These are phyloP conservation scores for Nissolia schottii DNA, from an alignment of 306 rosid genomes.

Conservation along the genomic window DNA sequence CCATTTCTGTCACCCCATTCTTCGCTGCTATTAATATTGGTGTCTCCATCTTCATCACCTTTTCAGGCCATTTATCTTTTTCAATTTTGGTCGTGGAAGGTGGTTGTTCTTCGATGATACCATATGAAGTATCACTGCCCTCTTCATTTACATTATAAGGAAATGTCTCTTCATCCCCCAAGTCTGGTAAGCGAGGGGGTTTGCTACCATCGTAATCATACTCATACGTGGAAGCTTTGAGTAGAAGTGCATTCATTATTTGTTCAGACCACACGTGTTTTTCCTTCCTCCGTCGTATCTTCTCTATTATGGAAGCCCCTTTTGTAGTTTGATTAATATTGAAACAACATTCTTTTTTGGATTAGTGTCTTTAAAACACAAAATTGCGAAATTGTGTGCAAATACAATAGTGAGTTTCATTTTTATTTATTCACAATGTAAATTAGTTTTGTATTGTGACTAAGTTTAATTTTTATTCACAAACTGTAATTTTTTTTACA, in stretches of 20 bases:
- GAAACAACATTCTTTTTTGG: not conserved
- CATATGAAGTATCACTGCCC: not conserved
- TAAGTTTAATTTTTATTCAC: too few species aligned
- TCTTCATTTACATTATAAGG: not conserved
- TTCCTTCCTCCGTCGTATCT: conserved; percentile 17
- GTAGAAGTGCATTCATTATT: conserved; percentile 24
- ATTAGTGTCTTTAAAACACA: not conserved
- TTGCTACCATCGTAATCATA: not conserved
- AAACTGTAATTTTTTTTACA: too few species aligned
- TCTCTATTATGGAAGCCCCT: not conserved
- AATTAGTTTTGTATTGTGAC: too few species aligned
- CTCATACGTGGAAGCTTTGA: conserved; percentile 6
- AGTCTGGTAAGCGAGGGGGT: not conserved
- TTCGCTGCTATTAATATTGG: conserved; percentile 56
- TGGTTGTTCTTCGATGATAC: not conserved
- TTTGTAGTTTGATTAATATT: not conserved
- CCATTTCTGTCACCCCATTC: conserved; percentile 56
- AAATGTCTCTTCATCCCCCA: not conserved
- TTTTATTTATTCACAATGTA: too few species aligned
- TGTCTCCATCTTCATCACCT: conserved; percentile 21
- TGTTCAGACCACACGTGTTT: conserved; percentile 26
- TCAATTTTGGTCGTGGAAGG: not conserved
- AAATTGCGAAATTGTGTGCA: not conserved
- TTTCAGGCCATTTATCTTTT: not conserved
- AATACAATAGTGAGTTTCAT: too few species aligned